These are phyloP conservation scores for Cucumis hystrix DNA, from an alignment of 306 rosid genomes.

Conservation along the genomic window DNA sequence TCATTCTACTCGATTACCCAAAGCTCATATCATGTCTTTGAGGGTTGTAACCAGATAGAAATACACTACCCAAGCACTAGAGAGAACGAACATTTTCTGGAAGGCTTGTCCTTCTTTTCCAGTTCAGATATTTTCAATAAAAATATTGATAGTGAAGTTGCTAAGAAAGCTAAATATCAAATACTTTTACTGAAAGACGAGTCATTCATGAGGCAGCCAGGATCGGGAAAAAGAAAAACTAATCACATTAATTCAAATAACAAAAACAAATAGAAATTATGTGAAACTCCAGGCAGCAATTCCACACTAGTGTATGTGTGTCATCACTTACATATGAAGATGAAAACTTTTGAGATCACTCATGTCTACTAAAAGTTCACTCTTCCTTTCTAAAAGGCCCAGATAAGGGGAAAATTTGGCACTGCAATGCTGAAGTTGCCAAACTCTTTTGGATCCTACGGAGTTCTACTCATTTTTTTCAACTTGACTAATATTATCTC, in stretches of 20 bases:
- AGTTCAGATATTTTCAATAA: neutral
- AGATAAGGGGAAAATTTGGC: neutral
- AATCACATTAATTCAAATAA: neutral
- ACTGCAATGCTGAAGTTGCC: neutral
- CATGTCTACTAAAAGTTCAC: neutral
- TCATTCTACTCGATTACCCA: neutral
- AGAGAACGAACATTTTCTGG: neutral
- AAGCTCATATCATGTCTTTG: neutral
- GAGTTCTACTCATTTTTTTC: slow-evolving; percentile 15
- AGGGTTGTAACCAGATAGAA: neutral
- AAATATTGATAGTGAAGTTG: neutral
- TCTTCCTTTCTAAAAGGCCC: neutral
- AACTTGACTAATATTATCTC: slow-evolving; percentile 4
- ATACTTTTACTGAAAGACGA: neutral
- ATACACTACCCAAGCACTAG: neutral
- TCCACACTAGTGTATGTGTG: neutral
- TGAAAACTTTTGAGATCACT: neutral
- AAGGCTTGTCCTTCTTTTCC: neutral
- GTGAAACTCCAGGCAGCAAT: neutral
- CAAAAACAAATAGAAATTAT: neutral
- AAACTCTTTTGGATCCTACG: slow-evolving; percentile 8
- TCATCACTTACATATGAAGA: neutral
- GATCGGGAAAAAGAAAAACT: neutral
- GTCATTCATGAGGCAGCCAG: neutral
- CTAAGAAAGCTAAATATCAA: neutral